These are phyloP conservation scores for Lactarius hatsudake DNA, from an alignment of 768 basidiomycete species.

Conservation along the genomic window DNA sequence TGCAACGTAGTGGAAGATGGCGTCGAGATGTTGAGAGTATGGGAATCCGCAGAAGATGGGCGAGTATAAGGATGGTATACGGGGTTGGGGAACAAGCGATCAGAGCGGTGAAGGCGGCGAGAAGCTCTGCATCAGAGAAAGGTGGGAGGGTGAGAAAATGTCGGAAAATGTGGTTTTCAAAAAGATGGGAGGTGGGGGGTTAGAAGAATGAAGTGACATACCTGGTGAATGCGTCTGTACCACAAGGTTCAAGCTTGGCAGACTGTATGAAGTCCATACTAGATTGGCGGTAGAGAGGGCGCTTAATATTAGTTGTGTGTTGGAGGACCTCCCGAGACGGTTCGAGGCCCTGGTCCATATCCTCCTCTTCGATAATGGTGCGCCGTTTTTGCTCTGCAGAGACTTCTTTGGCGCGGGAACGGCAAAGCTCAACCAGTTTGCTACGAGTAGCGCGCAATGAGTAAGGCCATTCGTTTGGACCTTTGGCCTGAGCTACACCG, in stretches of 20 bases:
- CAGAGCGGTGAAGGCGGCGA: slow-evolving; percentile 37
- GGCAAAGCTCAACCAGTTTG: slow-evolving; percentile 79
- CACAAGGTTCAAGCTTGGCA: slow-evolving; percentile 45
- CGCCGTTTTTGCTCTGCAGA: slow-evolving; percentile 37
- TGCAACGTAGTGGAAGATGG: slow-evolving; percentile 28
- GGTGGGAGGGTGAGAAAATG: neutral
- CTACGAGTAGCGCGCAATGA: slow-evolving; percentile 77
- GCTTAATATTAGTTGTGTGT: slow-evolving; percentile 47
- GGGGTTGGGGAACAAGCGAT: slow-evolving; percentile 55
- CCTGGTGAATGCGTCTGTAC: slow-evolving; percentile 59
- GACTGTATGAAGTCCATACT: slow-evolving; percentile 83
- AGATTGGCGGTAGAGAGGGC: slow-evolving; percentile 73
- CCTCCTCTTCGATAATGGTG: slow-evolving; percentile 48
- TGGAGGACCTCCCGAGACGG: slow-evolving; percentile 41
- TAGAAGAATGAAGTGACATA: slow-evolving; percentile 40
- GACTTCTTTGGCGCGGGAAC: slow-evolving; percentile 55
- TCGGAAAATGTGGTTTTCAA: neutral
- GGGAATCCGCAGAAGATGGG: slow-evolving; percentile 55
- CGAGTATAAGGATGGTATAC: slow-evolving; percentile 46
- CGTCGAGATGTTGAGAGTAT: slow-evolving; percentile 35
- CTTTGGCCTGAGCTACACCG: slow-evolving; percentile 71
- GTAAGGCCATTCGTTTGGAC: slow-evolving; percentile 77
- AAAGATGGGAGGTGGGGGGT: neutral
- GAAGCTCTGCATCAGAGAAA: slow-evolving; percentile 16
- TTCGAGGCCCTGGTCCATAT: slow-evolving; percentile 32